phyloP scores from a whole-genome alignment of 179 eudicot genomes.

The Sideroxylon spinosum region DNA sequence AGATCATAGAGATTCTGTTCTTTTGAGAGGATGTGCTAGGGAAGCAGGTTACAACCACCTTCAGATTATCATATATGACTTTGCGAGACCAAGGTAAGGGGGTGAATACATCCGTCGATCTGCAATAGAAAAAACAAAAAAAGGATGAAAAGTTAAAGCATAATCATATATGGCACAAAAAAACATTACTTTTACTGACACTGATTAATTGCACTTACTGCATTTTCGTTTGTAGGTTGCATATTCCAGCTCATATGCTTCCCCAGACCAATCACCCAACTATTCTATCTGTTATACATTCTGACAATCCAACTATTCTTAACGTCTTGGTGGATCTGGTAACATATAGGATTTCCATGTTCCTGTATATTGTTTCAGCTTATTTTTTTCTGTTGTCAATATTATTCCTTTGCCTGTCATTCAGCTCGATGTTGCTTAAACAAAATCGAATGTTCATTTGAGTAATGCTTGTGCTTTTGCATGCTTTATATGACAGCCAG shows the following conservation, averaged over 20 bases:
- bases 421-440: background rate
- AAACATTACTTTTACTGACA: conserved; percentile 10
- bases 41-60: conserved; percentile 64
- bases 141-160: too few relatives aligned
- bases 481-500: background rate
- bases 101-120: conserved; percentile 5
- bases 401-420: conserved; percentile 7
- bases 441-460: background rate
- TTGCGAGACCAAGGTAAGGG: conserved; percentile 64
- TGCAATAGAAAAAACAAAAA: background rate
- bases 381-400: conserved; percentile 1
- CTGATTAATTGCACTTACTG: conserved; percentile 7
- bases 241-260: conserved; percentile 62
- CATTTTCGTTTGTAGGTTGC: conserved; percentile 49
- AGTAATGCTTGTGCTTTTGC: conserved; percentile 4
- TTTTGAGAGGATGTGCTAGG: conserved; percentile 70
- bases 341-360: conserved; percentile 13
- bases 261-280: conserved; percentile 86
- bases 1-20: conserved; percentile 66
- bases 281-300: conserved; percentile 55
- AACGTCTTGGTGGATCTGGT: conserved; percentile 93
- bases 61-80: conserved; percentile 74
- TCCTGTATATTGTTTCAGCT: background rate
- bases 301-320: conserved; percentile 67
- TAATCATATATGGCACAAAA: too few relatives aligned